These are phyloP conservation scores for Cinnamomum micranthum DNA, from an alignment of 164 flowering plant species.

Conservation along the genomic window DNA sequence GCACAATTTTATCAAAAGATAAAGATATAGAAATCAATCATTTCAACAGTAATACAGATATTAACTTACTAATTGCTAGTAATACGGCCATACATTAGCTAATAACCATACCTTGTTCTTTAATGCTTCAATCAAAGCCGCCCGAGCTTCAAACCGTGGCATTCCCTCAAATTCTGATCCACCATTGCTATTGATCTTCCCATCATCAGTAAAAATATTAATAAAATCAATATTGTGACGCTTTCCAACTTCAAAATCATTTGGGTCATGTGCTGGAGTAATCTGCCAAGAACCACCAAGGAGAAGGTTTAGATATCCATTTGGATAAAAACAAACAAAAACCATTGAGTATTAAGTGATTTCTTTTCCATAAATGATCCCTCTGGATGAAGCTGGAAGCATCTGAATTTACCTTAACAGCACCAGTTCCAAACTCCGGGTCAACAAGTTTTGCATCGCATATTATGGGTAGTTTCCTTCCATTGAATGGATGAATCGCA, in stretches of 20 bases:
- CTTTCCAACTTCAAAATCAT: constrained; percentile 97
- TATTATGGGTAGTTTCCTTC: constrained; percentile 78
- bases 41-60: no score
- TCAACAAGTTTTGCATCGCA: constrained; percentile 86
- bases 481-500: constrained; percentile 92
- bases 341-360: background rate
- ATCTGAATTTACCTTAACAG: constrained; percentile 69
- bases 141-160: constrained; percentile 93
- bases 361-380: no score
- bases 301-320: background rate
- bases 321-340: background rate
- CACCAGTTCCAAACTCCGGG: constrained; percentile 92
- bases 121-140: constrained; percentile 63
- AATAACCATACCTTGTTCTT: constrained; percentile 53
- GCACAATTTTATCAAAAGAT: no score
- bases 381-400: background rate
- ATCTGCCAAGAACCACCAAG: constrained; percentile 46
- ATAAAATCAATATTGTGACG: constrained; percentile 82
- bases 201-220: constrained; percentile 93
- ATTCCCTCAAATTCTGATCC: constrained; percentile 76
- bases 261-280: constrained; percentile 97
- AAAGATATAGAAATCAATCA: no score
- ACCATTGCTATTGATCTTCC: constrained; percentile 83
- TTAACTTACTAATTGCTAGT: no score
- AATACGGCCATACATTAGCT: no score